Evolutionary conservation across 2,329 filamentous ascomycete species (phyloP).

Genomic region (Talaromyces rugulosus): DNA sequence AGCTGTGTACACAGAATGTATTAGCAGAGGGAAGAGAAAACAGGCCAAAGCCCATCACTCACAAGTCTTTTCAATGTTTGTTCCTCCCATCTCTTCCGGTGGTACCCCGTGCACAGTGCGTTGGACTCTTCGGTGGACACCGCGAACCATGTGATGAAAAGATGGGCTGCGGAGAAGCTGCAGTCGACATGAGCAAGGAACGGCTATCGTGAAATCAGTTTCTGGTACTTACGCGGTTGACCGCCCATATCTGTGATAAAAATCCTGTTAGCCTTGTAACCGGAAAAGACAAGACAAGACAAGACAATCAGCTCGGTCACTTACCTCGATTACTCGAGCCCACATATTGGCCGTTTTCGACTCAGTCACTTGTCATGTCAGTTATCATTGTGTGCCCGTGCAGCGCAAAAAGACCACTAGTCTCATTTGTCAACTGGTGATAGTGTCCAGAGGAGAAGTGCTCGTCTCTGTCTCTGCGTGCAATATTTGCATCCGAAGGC

Average conservation of each 20-base stretch:
- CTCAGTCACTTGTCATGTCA: constrained; percentile 6
- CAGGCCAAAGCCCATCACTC: constrained; percentile 8
- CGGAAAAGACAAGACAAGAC: no score
- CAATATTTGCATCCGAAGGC: neutral
- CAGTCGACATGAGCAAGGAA: constrained; percentile 2
- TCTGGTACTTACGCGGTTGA: constrained; percentile 28
- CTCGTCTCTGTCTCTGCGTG: neutral
- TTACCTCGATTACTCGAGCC: constrained; percentile 31
- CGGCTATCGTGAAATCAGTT: neutral
- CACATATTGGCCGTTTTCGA: constrained; percentile 14
- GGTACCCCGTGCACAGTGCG: constrained; percentile 38
- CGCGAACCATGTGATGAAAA: constrained; percentile 42
- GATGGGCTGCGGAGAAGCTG: constrained; percentile 41
- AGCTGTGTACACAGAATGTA: constrained; percentile 15
- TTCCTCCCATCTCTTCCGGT: constrained; percentile 41
- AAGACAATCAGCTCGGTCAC: constrained; percentile 5
- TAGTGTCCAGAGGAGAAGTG: neutral
- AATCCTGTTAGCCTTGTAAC: neutral
- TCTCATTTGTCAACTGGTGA: neutral
- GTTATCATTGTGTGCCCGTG: neutral
- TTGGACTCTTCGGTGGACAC: constrained; percentile 39
- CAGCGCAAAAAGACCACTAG: neutral
- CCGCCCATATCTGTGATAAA: constrained; percentile 31
- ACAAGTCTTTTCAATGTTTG: constrained; percentile 35
- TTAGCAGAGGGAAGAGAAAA: neutral